Evolutionary conservation across 2,329 filamentous ascomycete species (phyloP).

Genomic region (Hypoxylon sp.): DNA sequence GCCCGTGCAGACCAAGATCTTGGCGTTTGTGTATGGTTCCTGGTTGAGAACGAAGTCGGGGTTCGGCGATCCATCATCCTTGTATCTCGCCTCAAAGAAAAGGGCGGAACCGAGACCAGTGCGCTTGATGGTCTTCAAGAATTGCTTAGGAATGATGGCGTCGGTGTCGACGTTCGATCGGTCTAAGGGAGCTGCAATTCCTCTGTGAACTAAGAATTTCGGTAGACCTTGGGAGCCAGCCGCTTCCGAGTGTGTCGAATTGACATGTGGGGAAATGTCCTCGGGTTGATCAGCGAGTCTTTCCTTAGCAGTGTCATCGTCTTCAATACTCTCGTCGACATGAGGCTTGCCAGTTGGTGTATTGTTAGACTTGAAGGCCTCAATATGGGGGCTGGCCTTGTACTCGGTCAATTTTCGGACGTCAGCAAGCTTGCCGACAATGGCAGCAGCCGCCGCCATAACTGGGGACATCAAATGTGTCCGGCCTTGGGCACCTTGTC

Average conservation of each 20-base stretch:
- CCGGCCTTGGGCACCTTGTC: constrained; percentile 90
- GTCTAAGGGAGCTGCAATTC: constrained; percentile 89
- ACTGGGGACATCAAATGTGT: constrained; percentile 98
- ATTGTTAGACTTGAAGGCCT: constrained; percentile 61
- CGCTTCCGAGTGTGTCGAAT: constrained; percentile 67
- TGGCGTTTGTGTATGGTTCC: constrained; percentile 84
- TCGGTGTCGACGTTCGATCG: constrained; percentile 97
- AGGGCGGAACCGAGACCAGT: constrained; percentile 90
- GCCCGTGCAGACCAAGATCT: constrained; percentile 93
- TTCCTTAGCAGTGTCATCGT: constrained; percentile 68
- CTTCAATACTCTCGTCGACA: constrained; percentile 67
- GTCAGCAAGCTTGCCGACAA: constrained; percentile 92
- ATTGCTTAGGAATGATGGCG: constrained; percentile 99
- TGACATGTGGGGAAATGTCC: constrained; percentile 76
- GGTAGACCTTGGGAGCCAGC: constrained; percentile 76
- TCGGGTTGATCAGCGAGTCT: constrained; percentile 70
- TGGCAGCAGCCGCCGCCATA: constrained; percentile 93
- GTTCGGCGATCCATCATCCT: constrained; percentile 80
- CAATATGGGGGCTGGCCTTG: constrained; percentile 72
- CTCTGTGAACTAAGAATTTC: constrained; percentile 87
- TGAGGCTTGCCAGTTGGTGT: constrained; percentile 60
- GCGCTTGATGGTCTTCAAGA: constrained; percentile 98
- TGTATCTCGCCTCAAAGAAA: constrained; percentile 88
- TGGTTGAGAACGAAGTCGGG: constrained; percentile 90
- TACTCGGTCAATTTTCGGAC: constrained; percentile 82